Base-by-base conservation (phyloP, 140 eudicot species). In the Senecio squalidus region DNA sequence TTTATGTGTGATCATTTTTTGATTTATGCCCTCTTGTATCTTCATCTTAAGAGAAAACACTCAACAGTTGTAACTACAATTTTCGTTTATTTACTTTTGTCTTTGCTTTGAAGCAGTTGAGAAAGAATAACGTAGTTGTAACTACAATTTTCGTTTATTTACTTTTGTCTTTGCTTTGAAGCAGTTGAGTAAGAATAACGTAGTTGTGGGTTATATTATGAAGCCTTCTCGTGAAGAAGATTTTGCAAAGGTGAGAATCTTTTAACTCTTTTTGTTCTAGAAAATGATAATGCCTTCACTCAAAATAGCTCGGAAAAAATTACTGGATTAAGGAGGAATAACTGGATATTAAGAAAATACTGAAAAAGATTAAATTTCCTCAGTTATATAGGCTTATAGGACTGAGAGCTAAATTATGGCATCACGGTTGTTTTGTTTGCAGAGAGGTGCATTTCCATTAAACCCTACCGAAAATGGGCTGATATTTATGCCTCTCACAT, bases 401-500 rank as follows among this genome's bases (percentile, higher is more conserved):
- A 26, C 22, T 60, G 33, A 14, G 55, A 62, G 46, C 63, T 49
- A 34, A 56, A 31, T 73, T 43, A 55, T 36, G 16, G 14, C 18
- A 28, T 55, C 9, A n/a, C n/a, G n/a, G n/a, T n/a, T n/a, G n/a
- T 49, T 49, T 46, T 58, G 39, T 64, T 67, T 82, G 75, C 92
- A 92, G 98, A 87, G 98, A 75, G 92, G 93, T 50, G 96, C 98
- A 66, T 84, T 92, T 75, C 96, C 98, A 1, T 23, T 84, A 55
- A 34, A 67, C 13, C 88, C 94, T 30, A 74, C 88, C 17, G 56
- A 43, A 69, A 80, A 79, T 43, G 96, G 94, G 46, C 58, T 92
- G 79, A 92, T 82, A 40, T 92, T 92, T 80, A 11, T 81, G 62
- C 96, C 98, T 18, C 80, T 92, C 55, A 81, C 78, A 16, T 86